A percentile compares a stretch with the other conserved stretches of the same genome.
Conservation (phyloP, 371 early-diverging fungal genomes). For the Choanephora cucurbitarum region DNA sequence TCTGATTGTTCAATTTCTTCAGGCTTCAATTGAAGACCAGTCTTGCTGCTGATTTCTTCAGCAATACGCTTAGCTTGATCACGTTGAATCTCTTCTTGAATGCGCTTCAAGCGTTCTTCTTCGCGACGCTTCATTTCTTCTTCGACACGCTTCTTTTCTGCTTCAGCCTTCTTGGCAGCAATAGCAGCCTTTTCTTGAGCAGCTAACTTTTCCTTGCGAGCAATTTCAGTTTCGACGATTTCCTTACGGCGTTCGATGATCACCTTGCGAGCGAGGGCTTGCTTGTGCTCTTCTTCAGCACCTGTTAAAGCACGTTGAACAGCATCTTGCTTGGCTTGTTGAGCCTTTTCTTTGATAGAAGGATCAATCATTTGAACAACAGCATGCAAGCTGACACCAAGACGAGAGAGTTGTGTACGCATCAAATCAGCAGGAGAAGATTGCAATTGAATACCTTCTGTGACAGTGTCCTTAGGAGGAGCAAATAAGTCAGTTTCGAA, state of each 20-base stretch:
- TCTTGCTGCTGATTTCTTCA: slow-evolving; percentile 82
- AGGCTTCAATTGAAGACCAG: slow-evolving; percentile 76
- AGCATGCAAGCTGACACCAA: slow-evolving; percentile 78
- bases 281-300: slow-evolving; percentile 84
- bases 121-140: slow-evolving; percentile 88
- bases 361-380: slow-evolving; percentile 89
- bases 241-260: slow-evolving; percentile 94
- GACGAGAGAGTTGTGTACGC: slow-evolving; percentile 80
- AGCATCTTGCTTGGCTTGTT: slow-evolving; percentile 63
- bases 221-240: slow-evolving; percentile 76
- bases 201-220: slow-evolving; percentile 79
- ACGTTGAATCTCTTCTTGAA: slow-evolving; percentile 81
- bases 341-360: slow-evolving; percentile 61
- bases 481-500: slow-evolving; percentile 89
- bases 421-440: slow-evolving; percentile 85
- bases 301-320: slow-evolving; percentile 66
- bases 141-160: slow-evolving; percentile 80
- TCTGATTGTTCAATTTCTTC: slow-evolving; percentile 88
- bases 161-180: slow-evolving; percentile 81
- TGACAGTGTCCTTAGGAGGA: slow-evolving; percentile 67
- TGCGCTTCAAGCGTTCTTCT: slow-evolving; percentile 75
- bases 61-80: slow-evolving; percentile 88
- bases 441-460: slow-evolving; percentile 86
- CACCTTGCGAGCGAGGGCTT: slow-evolving; percentile 74
- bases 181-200: slow-evolving; percentile 74